Base-by-base conservation (phyloP, 2,329 filamentous ascomycete species). In the Aspergillus niger region DNA sequence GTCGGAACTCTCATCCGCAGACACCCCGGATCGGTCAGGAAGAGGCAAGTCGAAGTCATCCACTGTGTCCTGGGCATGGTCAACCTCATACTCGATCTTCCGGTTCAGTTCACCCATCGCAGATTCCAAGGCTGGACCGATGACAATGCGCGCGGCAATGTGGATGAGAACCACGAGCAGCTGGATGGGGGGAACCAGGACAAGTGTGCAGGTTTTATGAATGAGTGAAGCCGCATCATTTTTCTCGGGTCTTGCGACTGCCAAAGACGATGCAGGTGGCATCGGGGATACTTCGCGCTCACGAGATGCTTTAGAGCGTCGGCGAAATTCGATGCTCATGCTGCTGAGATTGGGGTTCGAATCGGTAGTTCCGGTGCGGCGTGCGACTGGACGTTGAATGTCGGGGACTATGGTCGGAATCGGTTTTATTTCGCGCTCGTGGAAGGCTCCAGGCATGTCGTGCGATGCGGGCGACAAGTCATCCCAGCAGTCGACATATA, bases 151-250 rank as follows among this genome's bases (percentile, higher is more conserved):
- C 0, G 90, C 88, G 0, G 92, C 91, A 59, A 97, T 91, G 58
- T 87, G 87, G 4, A 97, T 83, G 82, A 97, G 92, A 43, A 96
- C 80, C 26, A 86, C 82, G 38, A 96, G 85, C 2, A 96, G 83
- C 68, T 93, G 87, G 36, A 89, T 85, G 0, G 93, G 92, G n/a
- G 92, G 92, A 0, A 90, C 87, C 13, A 97, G 79, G 3, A 96
- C 83, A 30, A 95, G 83, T 55, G 91, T 87, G 64, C 86, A 88
- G 0, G 92, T 92, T 76, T 91, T 93, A 58, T 89, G 85, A 26
- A 96, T 83, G 30, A 96, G 84, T 3, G 87, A 84, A 54, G 85
- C 79, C 1, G 86, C 85, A 30, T 89, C 78, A 47, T 82, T 79
- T 55, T 82, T 80, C 36, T 83, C 78, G 0, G 77, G 71, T 59